These are phyloP conservation scores for Pseudonitzschia pungens DNA, from an alignment of 108 stramenopile species.

Conservation along the genomic window DNA sequence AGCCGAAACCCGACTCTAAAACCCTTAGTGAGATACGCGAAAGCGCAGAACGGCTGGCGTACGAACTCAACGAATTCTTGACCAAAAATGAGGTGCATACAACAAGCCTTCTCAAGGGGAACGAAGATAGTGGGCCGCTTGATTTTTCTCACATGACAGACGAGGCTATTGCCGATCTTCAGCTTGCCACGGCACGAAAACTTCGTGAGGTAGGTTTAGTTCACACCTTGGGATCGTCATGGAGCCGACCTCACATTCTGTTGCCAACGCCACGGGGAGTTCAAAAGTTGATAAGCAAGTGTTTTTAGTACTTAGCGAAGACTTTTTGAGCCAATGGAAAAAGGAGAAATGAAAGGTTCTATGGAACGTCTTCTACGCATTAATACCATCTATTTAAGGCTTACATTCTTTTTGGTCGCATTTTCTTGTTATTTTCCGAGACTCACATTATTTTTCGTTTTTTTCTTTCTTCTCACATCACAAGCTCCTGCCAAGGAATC, in stretches of 20 bases:
- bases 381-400: background rate
- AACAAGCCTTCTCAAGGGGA: background rate
- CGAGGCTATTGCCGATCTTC: constrained; percentile 46
- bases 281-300: background rate
- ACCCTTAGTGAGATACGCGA: constrained; percentile 16
- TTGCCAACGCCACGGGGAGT: constrained; percentile 3
- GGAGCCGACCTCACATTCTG: background rate
- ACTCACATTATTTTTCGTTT: constrained; percentile 5
- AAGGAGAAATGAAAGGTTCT: background rate
- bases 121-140: background rate
- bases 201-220: constrained; percentile 47
- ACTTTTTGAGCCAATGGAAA: background rate
- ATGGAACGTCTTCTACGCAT: background rate
- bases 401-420: constrained; percentile 9
- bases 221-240: too few relatives aligned
- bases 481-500: constrained; percentile 52
- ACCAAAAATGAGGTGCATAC: constrained; percentile 6
- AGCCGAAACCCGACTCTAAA: constrained; percentile 14
- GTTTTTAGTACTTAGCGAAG: background rate
- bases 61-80: constrained; percentile 33
- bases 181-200: constrained; percentile 51
- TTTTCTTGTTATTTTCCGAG: background rate
- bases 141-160: constrained; percentile 13
- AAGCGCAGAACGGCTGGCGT: constrained; percentile 23
- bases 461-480: background rate